Evolutionary conservation across 495 filamentous ascomycete species (phyloP), one percentile per base, ranked within the genome.

Genomic region (Rostrohypoxylon terebratum): DNA sequence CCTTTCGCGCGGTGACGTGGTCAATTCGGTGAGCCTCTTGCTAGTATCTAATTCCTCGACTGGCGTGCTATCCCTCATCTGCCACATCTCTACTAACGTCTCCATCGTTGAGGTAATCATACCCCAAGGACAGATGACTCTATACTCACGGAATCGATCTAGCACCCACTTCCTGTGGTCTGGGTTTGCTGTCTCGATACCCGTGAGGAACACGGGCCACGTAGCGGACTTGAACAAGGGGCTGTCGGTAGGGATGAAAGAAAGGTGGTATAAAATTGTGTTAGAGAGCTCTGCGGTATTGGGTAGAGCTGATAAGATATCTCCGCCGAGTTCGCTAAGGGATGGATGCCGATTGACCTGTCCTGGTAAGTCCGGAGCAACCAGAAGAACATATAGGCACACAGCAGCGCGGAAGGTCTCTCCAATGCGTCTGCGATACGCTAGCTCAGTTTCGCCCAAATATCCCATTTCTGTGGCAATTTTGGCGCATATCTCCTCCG

Each of bases 131-230:
- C 79, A 84, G 7, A 81, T 53, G 64, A 50, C 73, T 68, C 68
- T 77, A 78, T 59, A 84, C 75, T 78, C 77, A 13, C 71, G 54
- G 36, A 85, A 71, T 11, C 82, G 77, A 28, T 80, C 75, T 31
- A 77, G 47, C n/a, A 79, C 79, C 82, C 81, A 83, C 0, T 47
- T 48, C 16, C 83, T 69, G 38, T 74, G 74, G 1, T 45, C 48
- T 6, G 66, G 42, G 8, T 80, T 75, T 47, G 80, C 72, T 4
- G 81, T 78, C 36, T 89, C 87, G 3, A 88, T 76, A 1, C 86
- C 87, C 0, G 84, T 85, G 40, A 90, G 77, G 48, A 88, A 88
- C 1, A 87, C 85, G 0, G 88, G 86, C 87, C 87, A 90, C 0
- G 87, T 79, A 0, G 85, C 83, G 16, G 83, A 88, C 58, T 90